Conservation (phyloP, 495 filamentous ascomycete species). For the Immersiella caudata region DNA sequence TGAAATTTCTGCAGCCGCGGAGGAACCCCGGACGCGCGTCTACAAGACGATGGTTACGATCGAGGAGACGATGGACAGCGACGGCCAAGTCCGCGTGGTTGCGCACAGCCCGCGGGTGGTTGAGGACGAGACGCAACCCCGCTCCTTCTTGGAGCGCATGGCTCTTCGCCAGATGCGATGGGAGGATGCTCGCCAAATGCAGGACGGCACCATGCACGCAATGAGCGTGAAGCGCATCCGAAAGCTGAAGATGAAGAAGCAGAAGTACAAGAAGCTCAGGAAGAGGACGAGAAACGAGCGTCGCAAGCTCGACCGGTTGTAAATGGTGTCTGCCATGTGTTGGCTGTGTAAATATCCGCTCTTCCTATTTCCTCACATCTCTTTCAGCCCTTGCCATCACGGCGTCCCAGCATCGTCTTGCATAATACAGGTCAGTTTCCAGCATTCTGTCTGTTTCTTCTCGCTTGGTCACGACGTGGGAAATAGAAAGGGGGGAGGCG, state of each 20-base stretch:
- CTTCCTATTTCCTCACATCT: neutral
- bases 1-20: constrained; percentile 30
- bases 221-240: constrained; percentile 88
- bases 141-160: constrained; percentile 56
- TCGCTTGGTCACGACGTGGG: neutral
- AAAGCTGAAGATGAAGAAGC: constrained; percentile 99
- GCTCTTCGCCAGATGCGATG: constrained; percentile 50
- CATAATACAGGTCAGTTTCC: constrained; percentile 7
- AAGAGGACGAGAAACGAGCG: constrained; percentile 85
- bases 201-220: constrained; percentile 54
- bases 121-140: constrained; percentile 41
- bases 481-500: constrained; percentile 7
- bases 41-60: constrained; percentile 84
- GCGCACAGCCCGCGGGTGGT: constrained; percentile 55
- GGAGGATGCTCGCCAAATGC: constrained; percentile 48
- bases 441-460: constrained; percentile 5
- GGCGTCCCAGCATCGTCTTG: constrained; percentile 7
- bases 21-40: constrained; percentile 54
- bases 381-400: constrained; percentile 13
- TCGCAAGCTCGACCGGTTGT: constrained; percentile 75
- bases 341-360: constrained; percentile 32
- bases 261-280: constrained; percentile 99
- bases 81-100: constrained; percentile 64
- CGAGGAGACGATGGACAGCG: constrained; percentile 70
- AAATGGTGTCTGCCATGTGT: constrained; percentile 24